These are phyloP conservation scores for Exophiala calicioides DNA, from an alignment of 2,329 filamentous ascomycete species.

Conservation along the genomic window DNA sequence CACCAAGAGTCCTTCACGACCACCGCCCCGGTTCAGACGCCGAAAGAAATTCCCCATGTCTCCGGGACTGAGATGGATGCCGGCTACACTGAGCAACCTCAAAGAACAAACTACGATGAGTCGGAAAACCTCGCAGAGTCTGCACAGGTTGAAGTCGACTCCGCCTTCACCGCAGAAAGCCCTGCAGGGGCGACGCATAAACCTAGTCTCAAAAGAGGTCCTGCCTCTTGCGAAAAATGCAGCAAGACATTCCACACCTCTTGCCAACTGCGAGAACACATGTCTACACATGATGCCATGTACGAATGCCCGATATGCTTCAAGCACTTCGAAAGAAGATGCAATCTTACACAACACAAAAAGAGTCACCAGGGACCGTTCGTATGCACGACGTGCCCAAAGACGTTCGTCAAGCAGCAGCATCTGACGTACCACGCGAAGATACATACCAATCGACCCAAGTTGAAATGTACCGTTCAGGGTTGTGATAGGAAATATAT, in stretches of 20 bases:
- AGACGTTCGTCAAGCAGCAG: conserved; percentile 10
- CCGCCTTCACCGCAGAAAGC: not conserved
- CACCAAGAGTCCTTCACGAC: too few relatives aligned
- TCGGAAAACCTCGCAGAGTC: not conserved
- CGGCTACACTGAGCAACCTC: too few relatives aligned
- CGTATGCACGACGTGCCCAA: conserved; percentile 6
- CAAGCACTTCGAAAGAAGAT: conserved; percentile 7
- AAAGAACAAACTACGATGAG: too few relatives aligned
- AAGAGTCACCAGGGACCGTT: conserved; percentile 12
- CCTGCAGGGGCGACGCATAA: not conserved
- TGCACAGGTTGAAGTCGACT: not conserved
- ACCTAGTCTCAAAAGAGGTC: not conserved
- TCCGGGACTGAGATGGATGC: too few relatives aligned
- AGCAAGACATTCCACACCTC: not conserved
- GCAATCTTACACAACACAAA: conserved; percentile 12
- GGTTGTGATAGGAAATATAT: conserved; percentile 15
- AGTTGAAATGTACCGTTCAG: conserved; percentile 5
- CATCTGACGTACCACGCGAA: conserved; percentile 5
- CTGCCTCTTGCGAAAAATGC: conserved; percentile 1
- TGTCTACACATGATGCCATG: conserved; percentile 9
- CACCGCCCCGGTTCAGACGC: too few relatives aligned
- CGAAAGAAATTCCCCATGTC: too few relatives aligned
- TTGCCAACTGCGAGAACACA: conserved; percentile 2
- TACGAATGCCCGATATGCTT: conserved; percentile 8
- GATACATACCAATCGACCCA: conserved; percentile 6